These are phyloP conservation scores for Omphalea diandra DNA, from an alignment of 441 rosid species.

Conservation along the genomic window DNA sequence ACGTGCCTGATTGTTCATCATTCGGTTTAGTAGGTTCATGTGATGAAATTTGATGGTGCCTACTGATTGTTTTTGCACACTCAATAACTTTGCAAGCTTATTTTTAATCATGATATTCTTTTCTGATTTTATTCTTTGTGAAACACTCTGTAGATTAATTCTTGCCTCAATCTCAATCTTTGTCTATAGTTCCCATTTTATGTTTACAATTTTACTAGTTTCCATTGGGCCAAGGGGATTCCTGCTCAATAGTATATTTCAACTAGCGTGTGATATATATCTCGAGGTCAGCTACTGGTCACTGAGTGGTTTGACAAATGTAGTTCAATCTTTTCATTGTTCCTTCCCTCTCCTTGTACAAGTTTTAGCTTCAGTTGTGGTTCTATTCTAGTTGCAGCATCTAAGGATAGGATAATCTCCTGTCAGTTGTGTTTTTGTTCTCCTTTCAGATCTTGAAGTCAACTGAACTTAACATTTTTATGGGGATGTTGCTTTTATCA, in stretches of 20 bases:
- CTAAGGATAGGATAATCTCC: background rate
- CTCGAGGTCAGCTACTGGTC: background rate
- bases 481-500: too few relatives aligned
- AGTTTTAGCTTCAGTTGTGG: background rate
- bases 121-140: slow-evolving; percentile 1
- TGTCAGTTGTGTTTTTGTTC: background rate
- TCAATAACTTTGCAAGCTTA: slow-evolving; percentile 13
- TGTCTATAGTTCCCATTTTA: background rate
- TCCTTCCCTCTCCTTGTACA: background rate
- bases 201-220: background rate
- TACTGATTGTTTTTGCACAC: slow-evolving; percentile 13
- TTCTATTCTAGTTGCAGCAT: background rate
- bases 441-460: too few relatives aligned
- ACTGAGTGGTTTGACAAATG: background rate
- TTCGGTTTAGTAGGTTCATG: slow-evolving; percentile 15
- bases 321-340: background rate
- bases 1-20: slow-evolving; percentile 30
- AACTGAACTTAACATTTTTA: too few relatives aligned
- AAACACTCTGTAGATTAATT: background rate
- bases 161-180: background rate
- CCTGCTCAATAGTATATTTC: background rate
- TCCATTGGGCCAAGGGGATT: background rate
- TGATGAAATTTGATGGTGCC: slow-evolving; percentile 11
- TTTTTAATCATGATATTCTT: background rate
- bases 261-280: background rate